phyloP scores from a whole-genome alignment of 2,329 filamentous ascomycete species.

The Periconia sp. region DNA sequence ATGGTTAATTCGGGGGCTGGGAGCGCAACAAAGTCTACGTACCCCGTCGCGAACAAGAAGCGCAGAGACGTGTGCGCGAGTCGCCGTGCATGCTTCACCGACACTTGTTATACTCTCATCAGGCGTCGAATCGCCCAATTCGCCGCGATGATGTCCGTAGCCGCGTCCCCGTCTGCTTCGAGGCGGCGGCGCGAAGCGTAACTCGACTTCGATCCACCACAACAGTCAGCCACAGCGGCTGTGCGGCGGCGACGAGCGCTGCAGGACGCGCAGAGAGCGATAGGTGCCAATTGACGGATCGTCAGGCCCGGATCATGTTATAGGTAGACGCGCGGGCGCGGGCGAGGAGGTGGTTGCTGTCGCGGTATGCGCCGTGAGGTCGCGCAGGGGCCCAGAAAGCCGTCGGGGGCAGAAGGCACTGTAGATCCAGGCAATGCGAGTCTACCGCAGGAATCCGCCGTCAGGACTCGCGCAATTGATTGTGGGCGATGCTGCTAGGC shows the following conservation, averaged over 20 bases:
- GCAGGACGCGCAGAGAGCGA: slow-evolving; percentile 3
- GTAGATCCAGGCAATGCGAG: too few relatives aligned
- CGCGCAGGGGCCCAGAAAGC: too few relatives aligned
- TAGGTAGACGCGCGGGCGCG: slow-evolving; percentile 8
- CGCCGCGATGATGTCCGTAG: slow-evolving; percentile 7
- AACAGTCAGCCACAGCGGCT: slow-evolving; percentile 13
- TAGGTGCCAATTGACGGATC: slow-evolving; percentile 9
- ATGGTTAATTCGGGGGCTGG: slow-evolving; percentile 22
- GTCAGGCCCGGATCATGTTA: slow-evolving; percentile 11
- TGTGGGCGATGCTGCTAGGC: slow-evolving; percentile 5
- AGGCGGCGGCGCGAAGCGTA: slow-evolving; percentile 12
- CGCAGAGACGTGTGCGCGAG: slow-evolving; percentile 17
- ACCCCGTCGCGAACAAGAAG: slow-evolving; percentile 20
- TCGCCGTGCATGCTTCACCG: slow-evolving; percentile 24
- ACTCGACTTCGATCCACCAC: slow-evolving; percentile 10
- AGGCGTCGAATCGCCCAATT: slow-evolving; percentile 12
- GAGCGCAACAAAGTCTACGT: slow-evolving; percentile 9
- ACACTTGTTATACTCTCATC: slow-evolving; percentile 7
- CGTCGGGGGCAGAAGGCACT: too few relatives aligned
- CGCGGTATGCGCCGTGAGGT: not conserved
- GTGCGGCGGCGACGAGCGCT: slow-evolving; percentile 9
- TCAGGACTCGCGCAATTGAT: slow-evolving; percentile 2
- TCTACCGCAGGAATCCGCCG: too few relatives aligned
- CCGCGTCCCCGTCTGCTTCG: slow-evolving; percentile 9
- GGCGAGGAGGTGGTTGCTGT: not conserved